A percentile compares a stretch with the other conserved stretches of the same genome.
phyloP scores from a whole-genome alignment of 2,329 filamentous ascomycete genomes.

The Apiospora aurea region DNA sequence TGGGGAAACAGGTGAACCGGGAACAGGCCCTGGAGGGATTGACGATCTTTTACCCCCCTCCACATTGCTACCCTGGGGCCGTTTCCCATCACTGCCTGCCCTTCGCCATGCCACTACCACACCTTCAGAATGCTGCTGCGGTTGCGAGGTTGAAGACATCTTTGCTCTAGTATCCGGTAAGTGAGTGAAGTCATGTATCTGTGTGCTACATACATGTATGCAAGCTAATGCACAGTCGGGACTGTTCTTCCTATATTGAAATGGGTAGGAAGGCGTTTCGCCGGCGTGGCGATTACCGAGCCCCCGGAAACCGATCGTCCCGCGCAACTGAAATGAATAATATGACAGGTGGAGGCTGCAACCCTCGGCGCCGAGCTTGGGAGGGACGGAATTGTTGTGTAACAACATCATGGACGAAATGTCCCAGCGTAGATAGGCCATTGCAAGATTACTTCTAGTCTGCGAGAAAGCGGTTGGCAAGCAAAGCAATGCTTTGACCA shows the following conservation, averaged over 20 bases:
- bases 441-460: too few relatives aligned
- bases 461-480: not conserved
- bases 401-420: not conserved
- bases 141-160: not conserved
- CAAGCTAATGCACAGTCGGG: not conserved
- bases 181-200: not conserved
- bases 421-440: too few relatives aligned
- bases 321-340: not conserved
- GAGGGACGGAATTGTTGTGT: not conserved
- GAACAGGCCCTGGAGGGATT: not conserved
- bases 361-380: not conserved
- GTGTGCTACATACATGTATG: not conserved
- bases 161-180: not conserved
- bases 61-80: not conserved
- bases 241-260: not conserved
- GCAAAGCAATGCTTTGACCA: not conserved
- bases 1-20: not conserved
- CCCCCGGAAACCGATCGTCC: conserved; percentile 1
- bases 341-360: not conserved
- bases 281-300: not conserved
- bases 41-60: not conserved
- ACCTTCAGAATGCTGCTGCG: not conserved
- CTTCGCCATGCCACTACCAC: not conserved
- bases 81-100: not conserved
- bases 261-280: not conserved